Evolutionary conservation across 352 stramenopile genomes (phyloP), one percentile per base, ranked within the genome.

Genomic region (Phytopythium chamaehyphon): DNA sequence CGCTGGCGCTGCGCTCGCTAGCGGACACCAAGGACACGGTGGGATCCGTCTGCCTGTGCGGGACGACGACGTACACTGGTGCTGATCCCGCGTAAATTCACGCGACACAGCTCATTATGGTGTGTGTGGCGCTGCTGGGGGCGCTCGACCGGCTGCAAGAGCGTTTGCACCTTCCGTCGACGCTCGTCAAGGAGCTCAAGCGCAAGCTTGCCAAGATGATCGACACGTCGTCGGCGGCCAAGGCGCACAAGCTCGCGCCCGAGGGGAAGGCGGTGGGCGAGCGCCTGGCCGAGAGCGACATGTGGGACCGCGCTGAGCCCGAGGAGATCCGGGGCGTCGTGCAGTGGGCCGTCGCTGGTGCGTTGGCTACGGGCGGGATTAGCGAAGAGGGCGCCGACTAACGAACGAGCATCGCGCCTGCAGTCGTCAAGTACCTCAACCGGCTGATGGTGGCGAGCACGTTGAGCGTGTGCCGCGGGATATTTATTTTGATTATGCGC

Each of bases 401-500:
- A n/a, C n/a, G n/a, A n/a, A n/a, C n/a, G n/a, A n/a, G n/a, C n/a
- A n/a, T n/a, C n/a, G n/a, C n/a, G n/a, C n/a, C n/a, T n/a, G 44
- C 54, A 57, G 69, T 88, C 23, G 70, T 71, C 36, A 71, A 71
- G 18, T 88, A 69, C 28, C 59, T 93, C 54, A 87, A 81, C 44
- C 64, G 66, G 47, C 55, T 93, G 18, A 64, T 73, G 48, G 22
- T 84, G 8, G 59, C 60, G 6, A 62, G 65, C 18, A 73, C 82
- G 3, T 36, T 85, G n/a, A 57, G 77, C 43, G 55, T 85, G 37
- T 93, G 79, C 42, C 71, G 75, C 31, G 65, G 75, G 28, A 76
- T 93, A 48, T 87, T 84, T 62, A 81, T 88, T 57, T 51, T 93
- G 28, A 68, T 93, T 28, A 82, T 86, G 72, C 86, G 70, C 57